phyloP scores from a whole-genome alignment of 106 monocot species.

The Dioscorea dumetorum region DNA sequence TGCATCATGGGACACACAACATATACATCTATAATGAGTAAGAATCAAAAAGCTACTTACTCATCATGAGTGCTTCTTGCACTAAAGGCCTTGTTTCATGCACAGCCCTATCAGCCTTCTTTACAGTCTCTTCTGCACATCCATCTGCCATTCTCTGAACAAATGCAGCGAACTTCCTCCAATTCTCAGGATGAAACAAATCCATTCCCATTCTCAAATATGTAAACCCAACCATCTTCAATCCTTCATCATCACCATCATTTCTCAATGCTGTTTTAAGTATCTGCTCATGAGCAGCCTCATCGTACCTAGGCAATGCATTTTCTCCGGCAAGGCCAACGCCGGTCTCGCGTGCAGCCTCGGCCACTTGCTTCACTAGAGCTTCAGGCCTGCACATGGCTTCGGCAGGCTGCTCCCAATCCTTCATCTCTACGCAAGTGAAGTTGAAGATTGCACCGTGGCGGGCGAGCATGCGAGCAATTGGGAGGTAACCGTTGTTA shows the following conservation, averaged over 20 bases:
- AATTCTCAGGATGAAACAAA: conserved; percentile 61
- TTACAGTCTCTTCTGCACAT: conserved; percentile 14
- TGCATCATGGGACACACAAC: no score
- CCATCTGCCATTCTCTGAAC: conserved; percentile 54
- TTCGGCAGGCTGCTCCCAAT: conserved; percentile 76
- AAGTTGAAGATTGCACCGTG: conserved; percentile 89
- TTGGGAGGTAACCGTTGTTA: conserved; percentile 71
- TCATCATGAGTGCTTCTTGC: conserved; percentile 27
- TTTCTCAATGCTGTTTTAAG: conserved; percentile 26
- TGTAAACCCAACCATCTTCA: conserved; percentile 61
- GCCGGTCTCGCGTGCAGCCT: conserved; percentile 45
- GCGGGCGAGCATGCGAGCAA: conserved; percentile 58
- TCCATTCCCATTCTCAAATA: conserved; percentile 66
- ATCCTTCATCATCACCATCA: conserved; percentile 2
- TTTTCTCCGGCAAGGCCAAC: conserved; percentile 85
- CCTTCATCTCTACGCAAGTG: conserved; percentile 85
- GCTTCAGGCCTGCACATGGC: conserved; percentile 74
- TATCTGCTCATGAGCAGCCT: conserved; percentile 61
- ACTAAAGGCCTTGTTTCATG: conserved; percentile 32
- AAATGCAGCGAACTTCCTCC: conserved; percentile 58
- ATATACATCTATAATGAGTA: no score
- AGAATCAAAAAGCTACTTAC: no score
- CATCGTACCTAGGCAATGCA: conserved; percentile 73
- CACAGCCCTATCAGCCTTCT: conserved; percentile 35
- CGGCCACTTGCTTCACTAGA: conserved; percentile 66